A percentile compares a stretch with the other conserved stretches of the same genome.
These are phyloP conservation scores for Tetrahymena borealis DNA, from an alignment of 73 alveolate species.

Conservation along the genomic window DNA sequence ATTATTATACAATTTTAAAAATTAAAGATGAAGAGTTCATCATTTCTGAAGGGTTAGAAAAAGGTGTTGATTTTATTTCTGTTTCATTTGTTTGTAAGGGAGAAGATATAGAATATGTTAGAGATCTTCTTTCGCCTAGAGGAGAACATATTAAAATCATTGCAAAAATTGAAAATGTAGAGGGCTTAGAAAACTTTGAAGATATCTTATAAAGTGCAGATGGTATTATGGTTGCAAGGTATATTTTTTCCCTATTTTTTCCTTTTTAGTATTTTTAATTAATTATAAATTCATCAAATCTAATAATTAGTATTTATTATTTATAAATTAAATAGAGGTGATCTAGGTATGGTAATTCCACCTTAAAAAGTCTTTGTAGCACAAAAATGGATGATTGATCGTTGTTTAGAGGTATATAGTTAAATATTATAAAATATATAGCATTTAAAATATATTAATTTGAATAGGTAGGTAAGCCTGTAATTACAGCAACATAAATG, in stretches of 20 bases:
- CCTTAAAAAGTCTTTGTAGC: slow-evolving; percentile 50
- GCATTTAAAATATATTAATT: neutral
- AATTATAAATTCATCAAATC: no score
- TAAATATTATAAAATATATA: no score
- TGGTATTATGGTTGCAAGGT: slow-evolving; percentile 69
- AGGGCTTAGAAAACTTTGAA: slow-evolving; percentile 66
- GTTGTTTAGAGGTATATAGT: neutral
- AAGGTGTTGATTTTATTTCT: slow-evolving; percentile 65
- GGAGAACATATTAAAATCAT: slow-evolving; percentile 59
- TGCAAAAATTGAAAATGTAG: slow-evolving; percentile 68
- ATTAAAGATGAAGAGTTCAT: slow-evolving; percentile 29
- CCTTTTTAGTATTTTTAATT: no score
- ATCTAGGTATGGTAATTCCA: slow-evolving; percentile 46
- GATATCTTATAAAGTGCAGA: slow-evolving; percentile 57
- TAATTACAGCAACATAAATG: slow-evolving; percentile 66
- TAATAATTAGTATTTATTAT: neutral
- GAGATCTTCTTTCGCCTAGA: slow-evolving; percentile 45
- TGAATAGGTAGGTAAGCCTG: slow-evolving; percentile 51
- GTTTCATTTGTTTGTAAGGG: slow-evolving; percentile 54
- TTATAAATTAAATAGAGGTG: slow-evolving; percentile 13
- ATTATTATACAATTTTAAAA: slow-evolving; percentile 60
- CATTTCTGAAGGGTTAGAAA: slow-evolving; percentile 4
- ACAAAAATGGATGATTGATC: slow-evolving; percentile 43
- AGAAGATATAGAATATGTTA: slow-evolving; percentile 46
- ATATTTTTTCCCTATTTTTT: slow-evolving; percentile 19